Conservation (phyloP, 2,329 filamentous ascomycete genomes). For the Colletotrichum lindemuthianum region DNA sequence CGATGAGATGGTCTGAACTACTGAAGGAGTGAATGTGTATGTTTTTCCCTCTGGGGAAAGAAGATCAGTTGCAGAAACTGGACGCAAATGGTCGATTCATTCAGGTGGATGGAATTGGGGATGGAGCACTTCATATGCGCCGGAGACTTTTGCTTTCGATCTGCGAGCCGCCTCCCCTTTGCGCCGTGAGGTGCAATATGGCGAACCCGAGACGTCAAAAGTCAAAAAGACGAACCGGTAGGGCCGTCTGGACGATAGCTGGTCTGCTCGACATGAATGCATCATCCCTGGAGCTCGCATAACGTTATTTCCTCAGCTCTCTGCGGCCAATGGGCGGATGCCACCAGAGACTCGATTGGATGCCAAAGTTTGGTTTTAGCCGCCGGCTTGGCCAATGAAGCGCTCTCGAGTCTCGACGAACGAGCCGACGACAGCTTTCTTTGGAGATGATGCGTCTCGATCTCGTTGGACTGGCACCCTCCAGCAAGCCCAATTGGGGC, state of each 20-base stretch:
- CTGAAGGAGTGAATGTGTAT: neutral
- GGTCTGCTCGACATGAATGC: neutral
- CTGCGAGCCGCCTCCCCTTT: constrained; percentile 10
- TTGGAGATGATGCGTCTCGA: too few relatives aligned
- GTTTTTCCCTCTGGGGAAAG: neutral
- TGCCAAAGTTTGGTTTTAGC: too few relatives aligned
- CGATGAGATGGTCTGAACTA: neutral
- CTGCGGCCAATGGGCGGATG: neutral
- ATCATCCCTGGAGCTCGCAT: constrained; percentile 17
- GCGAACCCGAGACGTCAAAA: constrained; percentile 5
- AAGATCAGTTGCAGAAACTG: too few relatives aligned
- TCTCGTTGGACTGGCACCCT: too few relatives aligned
- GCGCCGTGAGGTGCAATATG: constrained; percentile 1
- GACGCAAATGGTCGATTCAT: neutral
- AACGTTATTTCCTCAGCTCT: constrained; percentile 14
- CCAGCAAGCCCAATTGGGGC: too few relatives aligned
- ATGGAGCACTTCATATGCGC: neutral
- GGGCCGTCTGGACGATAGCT: constrained; percentile 6
- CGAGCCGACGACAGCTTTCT: too few relatives aligned
- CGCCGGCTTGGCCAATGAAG: too few relatives aligned
- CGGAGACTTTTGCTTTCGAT: neutral
- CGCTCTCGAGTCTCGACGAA: too few relatives aligned
- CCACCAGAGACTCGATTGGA: too few relatives aligned
- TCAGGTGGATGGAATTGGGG: neutral
- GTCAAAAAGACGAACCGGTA: constrained; percentile 9